Percentiles rank a stretch among this genome's conserved stretches.
Conservation (phyloP, 805 yeast species). For the Yarrowia sp. region DNA sequence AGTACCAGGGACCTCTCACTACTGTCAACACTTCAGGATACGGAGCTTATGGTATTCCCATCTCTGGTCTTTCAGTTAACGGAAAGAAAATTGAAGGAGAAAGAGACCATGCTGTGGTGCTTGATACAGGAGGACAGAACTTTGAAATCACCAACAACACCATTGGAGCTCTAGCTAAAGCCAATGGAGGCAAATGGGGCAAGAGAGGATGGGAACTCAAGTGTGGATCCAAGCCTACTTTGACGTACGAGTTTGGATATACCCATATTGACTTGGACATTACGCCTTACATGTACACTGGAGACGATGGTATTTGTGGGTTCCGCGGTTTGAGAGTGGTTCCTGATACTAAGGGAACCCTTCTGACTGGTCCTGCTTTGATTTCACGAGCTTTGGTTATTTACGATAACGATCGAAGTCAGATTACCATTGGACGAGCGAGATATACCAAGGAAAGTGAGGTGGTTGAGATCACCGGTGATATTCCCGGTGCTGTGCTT, state of each 20-base stretch:
- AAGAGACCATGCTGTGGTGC: background rate
- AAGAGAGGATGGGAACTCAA: background rate
- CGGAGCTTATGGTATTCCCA: background rate
- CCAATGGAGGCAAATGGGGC: background rate
- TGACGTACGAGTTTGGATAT: conserved; percentile 3
- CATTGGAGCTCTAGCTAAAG: background rate
- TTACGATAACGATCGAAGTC: background rate
- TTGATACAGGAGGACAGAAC: background rate
- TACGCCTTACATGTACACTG: background rate
- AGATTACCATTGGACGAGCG: background rate
- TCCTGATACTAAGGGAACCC: background rate
- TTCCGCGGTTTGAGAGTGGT: background rate
- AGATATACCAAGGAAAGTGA: background rate
- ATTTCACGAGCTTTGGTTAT: background rate
- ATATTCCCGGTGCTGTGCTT: background rate
- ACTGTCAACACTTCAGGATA: background rate
- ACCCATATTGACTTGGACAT: background rate
- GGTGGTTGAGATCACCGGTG: background rate
- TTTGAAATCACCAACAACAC: background rate
- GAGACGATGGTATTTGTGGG: background rate
- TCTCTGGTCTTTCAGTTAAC: background rate
- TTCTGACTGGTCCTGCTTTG: background rate
- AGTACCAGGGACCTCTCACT: conserved; percentile 1
- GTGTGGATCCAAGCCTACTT: background rate
- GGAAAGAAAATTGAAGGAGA: background rate